Evolutionary conservation across 306 rosid genomes (phyloP).

Genomic region (Cucumis melo): DNA sequence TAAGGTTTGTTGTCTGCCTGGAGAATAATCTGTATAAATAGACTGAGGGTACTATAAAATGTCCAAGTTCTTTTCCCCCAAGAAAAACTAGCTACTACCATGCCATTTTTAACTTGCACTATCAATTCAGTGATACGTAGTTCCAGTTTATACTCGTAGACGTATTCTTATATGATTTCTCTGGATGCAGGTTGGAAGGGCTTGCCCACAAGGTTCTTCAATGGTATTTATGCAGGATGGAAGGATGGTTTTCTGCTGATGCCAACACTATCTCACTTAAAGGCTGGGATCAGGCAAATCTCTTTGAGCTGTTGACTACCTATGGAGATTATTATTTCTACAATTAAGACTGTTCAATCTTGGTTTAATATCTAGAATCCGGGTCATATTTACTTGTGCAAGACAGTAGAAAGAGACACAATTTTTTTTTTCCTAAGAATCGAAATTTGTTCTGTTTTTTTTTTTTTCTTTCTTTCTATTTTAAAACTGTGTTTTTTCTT

Average conservation of each 20-base stretch:
- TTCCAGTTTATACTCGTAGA: background rate
- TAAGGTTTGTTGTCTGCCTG: slow-evolving; percentile 30
- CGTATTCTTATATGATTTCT: background rate
- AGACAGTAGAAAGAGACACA: background rate
- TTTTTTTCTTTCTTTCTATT: background rate
- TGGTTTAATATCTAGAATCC: background rate
- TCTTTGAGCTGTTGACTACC: background rate
- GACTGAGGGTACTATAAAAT: background rate
- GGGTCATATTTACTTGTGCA: background rate
- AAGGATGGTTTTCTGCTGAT: slow-evolving; percentile 99
- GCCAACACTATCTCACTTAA: slow-evolving; percentile 81
- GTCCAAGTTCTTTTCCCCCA: background rate
- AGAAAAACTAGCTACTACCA: background rate
- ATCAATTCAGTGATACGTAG: background rate
- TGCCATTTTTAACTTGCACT: background rate
- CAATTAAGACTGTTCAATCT: background rate
- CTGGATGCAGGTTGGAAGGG: slow-evolving; percentile 71
- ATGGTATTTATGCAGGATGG: slow-evolving; percentile 98
- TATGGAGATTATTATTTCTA: background rate
- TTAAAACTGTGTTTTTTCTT: background rate
- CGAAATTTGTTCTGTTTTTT: background rate
- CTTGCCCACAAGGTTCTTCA: slow-evolving; percentile 80
- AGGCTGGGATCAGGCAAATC: slow-evolving; percentile 90
- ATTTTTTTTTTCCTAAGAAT: background rate
- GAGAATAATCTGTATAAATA: background rate